Base-by-base conservation (phyloP, 495 filamentous ascomycete genomes). In the Aspergillus taichungensis region DNA sequence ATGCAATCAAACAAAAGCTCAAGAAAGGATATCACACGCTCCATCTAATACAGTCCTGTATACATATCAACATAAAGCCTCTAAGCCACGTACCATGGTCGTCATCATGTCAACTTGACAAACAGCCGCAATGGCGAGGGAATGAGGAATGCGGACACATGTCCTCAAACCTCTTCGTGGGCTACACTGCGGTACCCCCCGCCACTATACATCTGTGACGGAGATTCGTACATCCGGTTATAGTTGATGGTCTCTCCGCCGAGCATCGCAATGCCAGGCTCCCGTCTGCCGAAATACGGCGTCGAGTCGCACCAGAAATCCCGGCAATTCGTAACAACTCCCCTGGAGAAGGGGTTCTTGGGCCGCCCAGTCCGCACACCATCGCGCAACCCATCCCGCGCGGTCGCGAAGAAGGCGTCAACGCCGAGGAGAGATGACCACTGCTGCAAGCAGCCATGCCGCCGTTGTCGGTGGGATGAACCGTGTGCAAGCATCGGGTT, bases 221-320 rank as follows among this genome's bases (percentile, higher is more conserved):
- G 92, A 5, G 79, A 77, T 56, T 95, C 91, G 66, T 94, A 98
- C 74, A 97, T 80, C 31, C 75, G 78, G 13, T 86, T 83, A 61
- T 95, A 98, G 61, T 95, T 86, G 43, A 98, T 77, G 11, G 71
- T 54, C 51, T 85, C 76, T 10, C 92, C 91, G 8, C 79, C 87
- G 5, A 98, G 64, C 65, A 88, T 72, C 2, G 80, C 87, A 24
- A 76, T 71, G 5, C 89, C 90, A 43, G 76, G 80, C 49, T 84
- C 76, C 29, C 85, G 76, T 45, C 72, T 74, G 31, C 85, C 80
- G 64, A 96, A 88, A 29, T 94, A 55, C 6, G 92, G 89, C 12
- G 83, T 79, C 0, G 85, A 78, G 57, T 96, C 92, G 54, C 86
- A 88, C 87, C 88, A 98, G 63, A 98, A 98, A 63, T 98, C 92